Evolutionary conservation across 805 yeast genomes (phyloP).

Genomic region (Metschnikowia henanensis): DNA sequence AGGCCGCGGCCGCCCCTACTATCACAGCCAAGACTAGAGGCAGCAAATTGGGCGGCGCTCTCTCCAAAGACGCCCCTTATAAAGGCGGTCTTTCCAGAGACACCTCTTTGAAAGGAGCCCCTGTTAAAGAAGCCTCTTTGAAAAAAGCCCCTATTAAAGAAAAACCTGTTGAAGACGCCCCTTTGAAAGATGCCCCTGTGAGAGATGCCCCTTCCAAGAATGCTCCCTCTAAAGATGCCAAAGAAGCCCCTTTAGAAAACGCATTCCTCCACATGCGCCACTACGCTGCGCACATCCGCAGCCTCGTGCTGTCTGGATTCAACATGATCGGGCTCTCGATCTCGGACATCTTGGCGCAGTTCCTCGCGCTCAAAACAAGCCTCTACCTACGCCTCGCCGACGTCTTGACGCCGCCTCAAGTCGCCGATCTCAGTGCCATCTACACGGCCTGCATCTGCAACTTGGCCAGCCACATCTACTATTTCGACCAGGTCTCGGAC

Average conservation of each 20-base stretch:
- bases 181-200: too few species aligned
- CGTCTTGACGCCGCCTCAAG: constrained; percentile 21
- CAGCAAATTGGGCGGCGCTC: too few species aligned
- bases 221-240: not conserved
- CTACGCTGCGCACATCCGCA: constrained; percentile 48
- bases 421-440: constrained; percentile 34
- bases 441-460: constrained; percentile 64
- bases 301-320: constrained; percentile 71
- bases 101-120: too few species aligned
- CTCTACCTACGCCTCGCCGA: constrained; percentile 27
- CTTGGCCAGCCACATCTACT: constrained; percentile 75
- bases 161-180: too few species aligned
- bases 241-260: too few species aligned
- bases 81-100: too few species aligned
- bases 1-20: too few species aligned
- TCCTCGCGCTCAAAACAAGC: constrained; percentile 50
- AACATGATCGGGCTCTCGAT: constrained; percentile 88
- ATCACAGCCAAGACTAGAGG: too few species aligned
- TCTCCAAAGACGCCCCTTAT: too few species aligned
- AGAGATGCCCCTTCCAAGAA: too few species aligned
- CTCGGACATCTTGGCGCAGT: constrained; percentile 67
- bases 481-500: constrained; percentile 84
- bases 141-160: too few species aligned
- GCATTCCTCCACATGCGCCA: constrained; percentile 32
- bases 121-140: too few species aligned